phyloP scores from a whole-genome alignment of 768 basidiomycete genomes.

The Suillus spraguei region DNA sequence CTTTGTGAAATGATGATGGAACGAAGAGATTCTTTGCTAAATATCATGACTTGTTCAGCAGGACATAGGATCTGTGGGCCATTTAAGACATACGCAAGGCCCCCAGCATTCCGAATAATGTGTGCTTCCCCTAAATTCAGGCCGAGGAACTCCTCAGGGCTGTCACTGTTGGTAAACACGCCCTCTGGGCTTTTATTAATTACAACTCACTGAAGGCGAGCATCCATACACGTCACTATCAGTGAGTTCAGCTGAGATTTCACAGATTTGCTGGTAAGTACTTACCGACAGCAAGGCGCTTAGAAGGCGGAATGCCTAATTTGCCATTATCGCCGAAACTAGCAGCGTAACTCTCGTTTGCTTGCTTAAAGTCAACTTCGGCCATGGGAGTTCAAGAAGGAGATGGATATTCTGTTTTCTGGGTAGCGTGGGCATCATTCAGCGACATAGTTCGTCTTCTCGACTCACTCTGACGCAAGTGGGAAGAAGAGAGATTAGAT shows the following conservation, averaged over 20 bases:
- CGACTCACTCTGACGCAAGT: slow-evolving; percentile 5
- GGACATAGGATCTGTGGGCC: background rate
- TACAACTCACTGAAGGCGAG: slow-evolving; percentile 59
- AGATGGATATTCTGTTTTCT: background rate
- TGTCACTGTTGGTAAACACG: slow-evolving; percentile 24
- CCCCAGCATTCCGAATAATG: slow-evolving; percentile 76
- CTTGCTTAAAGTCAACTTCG: slow-evolving; percentile 35
- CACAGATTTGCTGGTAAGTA: slow-evolving; percentile 6
- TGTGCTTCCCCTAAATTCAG: slow-evolving; percentile 70
- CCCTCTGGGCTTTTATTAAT: background rate
- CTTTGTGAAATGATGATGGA: slow-evolving; percentile 74
- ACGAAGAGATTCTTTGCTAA: slow-evolving; percentile 64
- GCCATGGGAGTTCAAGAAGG: slow-evolving; percentile 15
- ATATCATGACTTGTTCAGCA: background rate
- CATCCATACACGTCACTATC: slow-evolving; percentile 74
- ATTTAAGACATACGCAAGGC: slow-evolving; percentile 49
- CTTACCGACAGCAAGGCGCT: slow-evolving; percentile 42
- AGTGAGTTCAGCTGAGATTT: background rate
- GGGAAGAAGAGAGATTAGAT: slow-evolving; percentile 22
- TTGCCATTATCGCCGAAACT: slow-evolving; percentile 46
- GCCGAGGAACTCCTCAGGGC: slow-evolving; percentile 60
- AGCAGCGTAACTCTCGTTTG: slow-evolving; percentile 49
- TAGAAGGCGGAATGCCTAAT: slow-evolving; percentile 41
- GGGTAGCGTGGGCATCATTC: background rate
- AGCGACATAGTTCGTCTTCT: background rate